A percentile compares a stretch with the other conserved stretches of the same genome.
Conservation (phyloP, 352 stramenopile species). For the Pythium aphanidermatum region DNA sequence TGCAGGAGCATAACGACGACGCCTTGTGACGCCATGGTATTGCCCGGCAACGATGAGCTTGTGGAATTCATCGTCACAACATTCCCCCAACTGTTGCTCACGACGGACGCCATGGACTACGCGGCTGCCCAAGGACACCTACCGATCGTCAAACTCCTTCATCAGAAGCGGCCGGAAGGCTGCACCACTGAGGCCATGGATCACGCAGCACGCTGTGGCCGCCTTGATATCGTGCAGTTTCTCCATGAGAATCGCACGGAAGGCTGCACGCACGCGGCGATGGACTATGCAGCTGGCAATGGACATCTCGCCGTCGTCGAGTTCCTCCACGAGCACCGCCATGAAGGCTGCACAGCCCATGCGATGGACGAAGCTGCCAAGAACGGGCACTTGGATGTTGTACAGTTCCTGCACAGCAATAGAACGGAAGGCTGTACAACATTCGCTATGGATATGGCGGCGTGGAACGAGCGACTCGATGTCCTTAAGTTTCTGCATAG, state of each 20-base stretch:
- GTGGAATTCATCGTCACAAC: not conserved
- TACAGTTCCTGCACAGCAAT: conserved; percentile 1
- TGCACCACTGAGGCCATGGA: conserved; percentile 4
- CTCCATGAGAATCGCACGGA: conserved; percentile 1
- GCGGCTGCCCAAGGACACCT: not conserved
- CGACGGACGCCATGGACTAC: conserved; percentile 4
- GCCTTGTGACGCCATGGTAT: conserved; percentile 3
- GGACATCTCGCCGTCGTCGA: not conserved
- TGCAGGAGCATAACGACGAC: not conserved
- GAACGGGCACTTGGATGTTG: conserved; percentile 3
- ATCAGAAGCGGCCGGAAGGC: not conserved
- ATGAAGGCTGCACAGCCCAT: conserved; percentile 1
- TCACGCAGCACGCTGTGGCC: conserved; percentile 1
- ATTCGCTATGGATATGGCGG: conserved; percentile 1
- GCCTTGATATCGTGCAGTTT: conserved; percentile 2
- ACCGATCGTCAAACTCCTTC: not conserved
- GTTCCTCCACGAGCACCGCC: conserved; percentile 2
- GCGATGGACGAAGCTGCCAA: conserved; percentile 3
- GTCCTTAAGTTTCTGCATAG: conserved; percentile 1
- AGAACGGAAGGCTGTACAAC: conserved; percentile 2
- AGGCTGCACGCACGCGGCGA: conserved; percentile 1
- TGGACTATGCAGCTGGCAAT: conserved; percentile 2
- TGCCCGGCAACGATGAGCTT: not conserved
- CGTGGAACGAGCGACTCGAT: not conserved
- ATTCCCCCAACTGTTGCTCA: conserved; percentile 3